Evolutionary conservation across 2,329 filamentous ascomycete genomes (phyloP).

Genomic region (Aschersonia sp.): DNA sequence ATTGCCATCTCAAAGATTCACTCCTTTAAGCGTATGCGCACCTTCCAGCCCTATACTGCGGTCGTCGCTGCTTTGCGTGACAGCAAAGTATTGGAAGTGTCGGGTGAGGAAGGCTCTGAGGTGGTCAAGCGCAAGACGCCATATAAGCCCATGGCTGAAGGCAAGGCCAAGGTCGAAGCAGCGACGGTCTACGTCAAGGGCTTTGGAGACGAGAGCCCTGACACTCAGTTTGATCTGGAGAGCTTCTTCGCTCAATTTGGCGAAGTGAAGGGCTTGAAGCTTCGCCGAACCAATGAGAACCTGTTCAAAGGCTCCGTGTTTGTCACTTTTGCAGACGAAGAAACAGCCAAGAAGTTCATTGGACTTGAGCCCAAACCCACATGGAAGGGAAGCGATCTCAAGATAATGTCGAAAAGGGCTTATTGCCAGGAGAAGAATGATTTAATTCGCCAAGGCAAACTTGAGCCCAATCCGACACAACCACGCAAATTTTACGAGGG

Average conservation of each 20-base stretch:
- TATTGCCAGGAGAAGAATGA: conserved; percentile 70
- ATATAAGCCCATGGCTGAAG: conserved; percentile 40
- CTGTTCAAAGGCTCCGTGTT: conserved; percentile 95
- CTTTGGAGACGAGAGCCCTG: conserved; percentile 71
- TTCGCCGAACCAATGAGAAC: conserved; percentile 59
- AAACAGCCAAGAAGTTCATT: conserved; percentile 68
- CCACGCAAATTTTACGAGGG: conserved; percentile 35
- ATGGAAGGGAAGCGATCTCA: conserved; percentile 67
- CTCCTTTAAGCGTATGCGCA: conserved; percentile 90
- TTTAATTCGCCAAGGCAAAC: conserved; percentile 55
- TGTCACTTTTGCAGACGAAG: conserved; percentile 74
- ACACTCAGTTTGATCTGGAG: conserved; percentile 88
- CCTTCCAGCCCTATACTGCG: conserved; percentile 76
- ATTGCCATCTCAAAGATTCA: conserved; percentile 65
- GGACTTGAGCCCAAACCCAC: conserved; percentile 65
- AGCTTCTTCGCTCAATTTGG: conserved; percentile 77
- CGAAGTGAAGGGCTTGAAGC: conserved; percentile 65
- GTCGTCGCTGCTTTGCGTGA: conserved; percentile 73
- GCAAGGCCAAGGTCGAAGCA: conserved; percentile 51
- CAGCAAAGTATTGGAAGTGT: conserved; percentile 57
- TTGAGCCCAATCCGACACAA: conserved; percentile 38
- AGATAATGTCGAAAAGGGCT: conserved; percentile 75
- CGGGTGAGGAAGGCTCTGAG: conserved; percentile 60
- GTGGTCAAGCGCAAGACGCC: conserved; percentile 63
- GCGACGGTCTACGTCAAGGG: conserved; percentile 85